Evolutionary conservation across 2,329 filamentous ascomycete genomes (phyloP), one percentile per base, ranked within the genome.

Genomic region (Dryadomyces quercivorus): DNA sequence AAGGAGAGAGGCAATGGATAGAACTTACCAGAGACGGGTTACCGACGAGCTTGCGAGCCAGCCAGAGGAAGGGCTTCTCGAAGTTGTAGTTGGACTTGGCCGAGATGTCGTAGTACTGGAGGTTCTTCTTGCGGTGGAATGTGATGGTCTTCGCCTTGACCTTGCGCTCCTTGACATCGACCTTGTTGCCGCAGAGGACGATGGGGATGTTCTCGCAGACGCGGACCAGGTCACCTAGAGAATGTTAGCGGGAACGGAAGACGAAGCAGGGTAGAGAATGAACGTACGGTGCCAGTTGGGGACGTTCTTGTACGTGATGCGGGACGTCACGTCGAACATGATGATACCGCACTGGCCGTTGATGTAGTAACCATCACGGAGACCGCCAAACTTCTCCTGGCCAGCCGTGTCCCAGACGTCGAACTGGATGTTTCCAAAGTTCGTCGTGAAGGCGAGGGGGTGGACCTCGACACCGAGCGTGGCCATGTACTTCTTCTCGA

Each of bases 61-160:
- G 86, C 93, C 93, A 97, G 66, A 97, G 86, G 88, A 98, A 97
- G 61, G 92, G 92, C 84, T 97, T 98, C 85, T 97, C 92, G 74
- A 97, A 97, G 85, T 97, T 97, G 80, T 98, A 97, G 82, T 97
- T 97, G 69, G 91, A 96, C 81, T 97, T 98, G 75, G 93, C 93
- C 45, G 90, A 96, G 72, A 97, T 97, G 66, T 97, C 93, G 82
- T 98, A 98, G 84, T 97, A 98, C 77, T 98, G 93, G 53, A 98
- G 85, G 77, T 97, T 98, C 86, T 98, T 98, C 88, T 98, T 98
- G 77, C 93, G 89, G 83, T 98, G 93, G 88, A 98, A 98, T 63
- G 93, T 98, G 76, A 98, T 98, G 71, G 92, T 94, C 88, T 98
- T 98, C 70, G 93, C 93, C 85, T 98, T 98, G 71, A 98, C 93